Evolutionary conservation across 2,329 filamentous ascomycete species (phyloP).

Genomic region (Lasiodiplodia citricola): DNA sequence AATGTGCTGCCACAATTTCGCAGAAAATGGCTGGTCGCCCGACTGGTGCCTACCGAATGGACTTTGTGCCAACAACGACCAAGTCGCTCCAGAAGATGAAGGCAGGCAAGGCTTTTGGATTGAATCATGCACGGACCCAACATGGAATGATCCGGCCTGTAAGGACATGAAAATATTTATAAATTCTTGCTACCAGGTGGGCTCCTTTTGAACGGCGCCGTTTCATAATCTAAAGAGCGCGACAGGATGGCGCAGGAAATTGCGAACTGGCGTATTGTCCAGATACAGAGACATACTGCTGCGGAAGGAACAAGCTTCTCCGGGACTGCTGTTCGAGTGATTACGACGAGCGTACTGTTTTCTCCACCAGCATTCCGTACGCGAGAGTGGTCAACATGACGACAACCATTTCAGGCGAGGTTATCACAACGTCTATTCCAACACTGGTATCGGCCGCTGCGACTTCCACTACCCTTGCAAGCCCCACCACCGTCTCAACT

Average conservation of each 20-base stretch:
- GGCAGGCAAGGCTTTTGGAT: neutral
- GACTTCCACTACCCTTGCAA: too few species aligned
- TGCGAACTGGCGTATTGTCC: neutral
- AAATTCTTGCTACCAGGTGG: neutral
- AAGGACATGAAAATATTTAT: neutral
- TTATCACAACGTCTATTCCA: neutral
- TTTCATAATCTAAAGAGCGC: neutral
- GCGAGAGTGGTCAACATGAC: neutral
- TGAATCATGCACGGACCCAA: neutral
- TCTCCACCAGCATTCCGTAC: neutral
- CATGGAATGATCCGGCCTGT: neutral
- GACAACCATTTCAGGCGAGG: neutral
- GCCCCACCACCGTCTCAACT: neutral
- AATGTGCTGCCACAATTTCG: neutral
- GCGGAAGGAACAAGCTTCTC: neutral
- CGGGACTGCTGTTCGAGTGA: neutral
- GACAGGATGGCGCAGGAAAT: neutral
- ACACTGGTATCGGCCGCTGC: neutral
- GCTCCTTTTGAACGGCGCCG: neutral
- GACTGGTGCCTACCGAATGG: neutral
- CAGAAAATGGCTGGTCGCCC: neutral
- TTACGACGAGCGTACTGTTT: neutral
- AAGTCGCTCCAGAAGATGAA: neutral
- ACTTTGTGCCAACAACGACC: neutral
- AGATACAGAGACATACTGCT: neutral